These are phyloP conservation scores for Echium plantagineum DNA, from an alignment of 257 asterid species.

Conservation along the genomic window DNA sequence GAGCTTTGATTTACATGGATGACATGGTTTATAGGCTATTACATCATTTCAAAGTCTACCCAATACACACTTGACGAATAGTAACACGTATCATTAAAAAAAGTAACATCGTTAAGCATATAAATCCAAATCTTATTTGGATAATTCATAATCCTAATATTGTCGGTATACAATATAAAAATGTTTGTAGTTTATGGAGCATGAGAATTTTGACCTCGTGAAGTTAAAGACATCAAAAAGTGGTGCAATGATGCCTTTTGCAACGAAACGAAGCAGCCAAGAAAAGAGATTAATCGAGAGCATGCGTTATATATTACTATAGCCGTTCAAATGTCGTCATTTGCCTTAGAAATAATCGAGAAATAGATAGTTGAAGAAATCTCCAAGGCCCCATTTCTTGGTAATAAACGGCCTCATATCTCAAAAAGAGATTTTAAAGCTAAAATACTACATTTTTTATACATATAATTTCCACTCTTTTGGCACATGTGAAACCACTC, in stretches of 20 bases:
- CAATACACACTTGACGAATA: too few species aligned
- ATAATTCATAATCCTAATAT: too few species aligned
- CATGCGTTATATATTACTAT: neutral
- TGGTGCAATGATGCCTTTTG: neutral
- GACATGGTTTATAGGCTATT: too few species aligned
- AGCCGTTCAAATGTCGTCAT: neutral
- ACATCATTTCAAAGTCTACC: too few species aligned
- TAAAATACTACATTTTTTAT: neutral
- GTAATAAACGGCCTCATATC: conserved; percentile 5
- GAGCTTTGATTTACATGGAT: too few species aligned
- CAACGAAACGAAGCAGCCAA: conserved; percentile 18
- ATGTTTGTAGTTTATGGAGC: neutral
- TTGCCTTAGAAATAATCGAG: neutral
- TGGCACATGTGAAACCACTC: neutral
- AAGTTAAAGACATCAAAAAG: neutral
- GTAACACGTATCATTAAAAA: too few species aligned
- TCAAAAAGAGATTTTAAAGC: neutral
- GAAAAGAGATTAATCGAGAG: conserved; percentile 11
- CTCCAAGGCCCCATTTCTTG: conserved; percentile 11
- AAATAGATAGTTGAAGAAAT: conserved; percentile 6
- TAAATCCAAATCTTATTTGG: too few species aligned
- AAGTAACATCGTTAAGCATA: too few species aligned
- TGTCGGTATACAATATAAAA: too few species aligned
- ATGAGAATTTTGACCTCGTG: neutral
- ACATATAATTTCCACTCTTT: neutral